Evolutionary conservation across 345 rosid species (phyloP), one percentile per base, ranked within the genome.

Genomic region (Leavenworthia alabamica): DNA sequence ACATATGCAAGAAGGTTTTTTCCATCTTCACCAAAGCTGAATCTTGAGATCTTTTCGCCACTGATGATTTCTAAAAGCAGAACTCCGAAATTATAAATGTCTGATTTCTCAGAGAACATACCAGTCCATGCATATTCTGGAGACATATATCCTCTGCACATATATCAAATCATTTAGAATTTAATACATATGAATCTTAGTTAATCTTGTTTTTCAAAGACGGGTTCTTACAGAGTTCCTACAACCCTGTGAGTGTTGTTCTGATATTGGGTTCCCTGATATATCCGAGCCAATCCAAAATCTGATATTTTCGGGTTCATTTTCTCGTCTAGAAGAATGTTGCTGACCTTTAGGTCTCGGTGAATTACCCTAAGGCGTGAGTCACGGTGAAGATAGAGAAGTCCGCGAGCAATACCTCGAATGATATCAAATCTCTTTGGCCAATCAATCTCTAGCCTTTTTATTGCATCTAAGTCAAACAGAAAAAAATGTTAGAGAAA

Each of bases 61-160:
- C 51, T 47, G 5, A 68, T 68, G 28, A 68, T 67, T 47, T 67
- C 64, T 20, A 67, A 10, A 10, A 80, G 28, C 4, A 77, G 24
- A 22, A 80, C 84, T 6, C 79, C 82, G 1, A 77, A 82, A 70
- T 77, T 75, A 26, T 77, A 77, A 3, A 82, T 68, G 33, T 75
- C 82, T 0, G 82, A 78, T 27, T 82, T 82, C 23, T 73, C 70
- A 1, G 81, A 78, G 64, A 78, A 82, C n/a, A 56, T 42, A 0
- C 84, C 84, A 7, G 68, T 73, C 35, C 73, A 55, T 4, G 76
- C 81, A 39, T 82, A 20, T 2, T 20, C 22, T 1, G 22, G 22
- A 20, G 22, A 1, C 22, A 20, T 20, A 20, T 20, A 20, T 20
- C 22, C 22, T 20, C 22, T 20, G 22, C 2, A 2, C 22, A 1